A percentile compares a stretch with the other conserved stretches of the same genome.
Conservation (phyloP, 2,329 filamentous ascomycete genomes). For the Xylaria sp. region DNA sequence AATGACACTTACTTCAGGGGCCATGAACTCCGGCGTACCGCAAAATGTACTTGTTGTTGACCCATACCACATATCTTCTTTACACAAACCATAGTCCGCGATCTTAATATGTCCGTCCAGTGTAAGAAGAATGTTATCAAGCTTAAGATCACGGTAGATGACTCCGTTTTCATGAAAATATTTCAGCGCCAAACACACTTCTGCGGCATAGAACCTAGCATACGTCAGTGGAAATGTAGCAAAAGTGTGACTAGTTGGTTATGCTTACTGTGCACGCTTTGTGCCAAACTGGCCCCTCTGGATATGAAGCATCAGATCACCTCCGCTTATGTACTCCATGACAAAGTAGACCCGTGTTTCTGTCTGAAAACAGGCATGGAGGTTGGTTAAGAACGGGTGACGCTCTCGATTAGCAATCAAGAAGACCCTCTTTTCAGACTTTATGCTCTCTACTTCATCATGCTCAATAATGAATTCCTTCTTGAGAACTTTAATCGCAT, state of each 20-base stretch:
- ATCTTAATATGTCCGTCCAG: slow-evolving; percentile 98
- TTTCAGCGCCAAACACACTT: slow-evolving; percentile 96
- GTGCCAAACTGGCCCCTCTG: slow-evolving; percentile 95
- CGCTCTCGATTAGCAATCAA: slow-evolving; percentile 96
- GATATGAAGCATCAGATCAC: slow-evolving; percentile 99
- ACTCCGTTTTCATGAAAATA: slow-evolving; percentile 99
- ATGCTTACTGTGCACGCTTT: slow-evolving; percentile 89
- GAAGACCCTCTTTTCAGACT: slow-evolving; percentile 97
- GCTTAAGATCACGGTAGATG: slow-evolving; percentile 97
- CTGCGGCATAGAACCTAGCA: slow-evolving; percentile 89
- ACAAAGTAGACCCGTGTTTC: slow-evolving; percentile 99
- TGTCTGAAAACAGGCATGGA: slow-evolving; percentile 99
- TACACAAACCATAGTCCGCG: slow-evolving; percentile 97
- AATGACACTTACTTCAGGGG: slow-evolving; percentile 78
- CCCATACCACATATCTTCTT: slow-evolving; percentile 99
- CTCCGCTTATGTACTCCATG: slow-evolving; percentile 99
- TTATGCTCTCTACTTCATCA: slow-evolving; percentile 96
- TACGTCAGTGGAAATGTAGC: slow-evolving; percentile 31
- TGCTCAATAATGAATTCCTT: slow-evolving; percentile 99
- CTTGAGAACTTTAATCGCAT: slow-evolving; percentile 98
- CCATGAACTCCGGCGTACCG: slow-evolving; percentile 99
- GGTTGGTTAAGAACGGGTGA: slow-evolving; percentile 92
- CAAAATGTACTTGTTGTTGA: slow-evolving; percentile 98
- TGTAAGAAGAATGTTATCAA: slow-evolving; percentile 89
- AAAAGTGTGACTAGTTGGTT: neutral